These are phyloP conservation scores for Rhizoclosmatium sp. DNA, from an alignment of 192 early-diverging fungal genomes.

Conservation along the genomic window DNA sequence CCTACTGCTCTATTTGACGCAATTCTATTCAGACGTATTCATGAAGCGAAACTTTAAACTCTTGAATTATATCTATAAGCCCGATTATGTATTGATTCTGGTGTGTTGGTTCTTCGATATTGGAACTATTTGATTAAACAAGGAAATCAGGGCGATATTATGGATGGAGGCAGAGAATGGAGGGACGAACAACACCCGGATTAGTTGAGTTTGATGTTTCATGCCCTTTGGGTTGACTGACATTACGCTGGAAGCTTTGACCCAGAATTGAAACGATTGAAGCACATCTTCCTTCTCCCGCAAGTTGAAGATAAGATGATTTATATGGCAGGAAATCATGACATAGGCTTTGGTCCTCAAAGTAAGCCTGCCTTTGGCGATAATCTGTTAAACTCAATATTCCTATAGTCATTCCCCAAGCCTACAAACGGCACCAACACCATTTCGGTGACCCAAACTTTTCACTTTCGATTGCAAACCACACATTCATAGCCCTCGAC, in stretches of 20 bases:
- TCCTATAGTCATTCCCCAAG: constrained; percentile 45
- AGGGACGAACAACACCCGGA: background rate
- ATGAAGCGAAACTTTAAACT: constrained; percentile 80
- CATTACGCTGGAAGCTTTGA: constrained; percentile 50
- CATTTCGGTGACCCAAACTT: constrained; percentile 54
- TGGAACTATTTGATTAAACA: background rate
- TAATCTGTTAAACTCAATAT: background rate
- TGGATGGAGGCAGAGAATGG: constrained; percentile 69
- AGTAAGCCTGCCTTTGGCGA: constrained; percentile 5
- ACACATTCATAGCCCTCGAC: constrained; percentile 78
- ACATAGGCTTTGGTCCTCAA: constrained; percentile 75
- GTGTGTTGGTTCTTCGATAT: background rate
- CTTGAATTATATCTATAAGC: constrained; percentile 62
- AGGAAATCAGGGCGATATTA: constrained; percentile 75
- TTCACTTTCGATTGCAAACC: constrained; percentile 47
- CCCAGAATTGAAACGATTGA: constrained; percentile 62
- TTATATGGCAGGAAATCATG: constrained; percentile 91
- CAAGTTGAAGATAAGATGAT: constrained; percentile 49
- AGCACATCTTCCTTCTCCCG: constrained; percentile 58
- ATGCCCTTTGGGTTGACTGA: background rate
- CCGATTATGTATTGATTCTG: constrained; percentile 74
- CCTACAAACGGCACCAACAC: constrained; percentile 47
- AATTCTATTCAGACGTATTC: constrained; percentile 88
- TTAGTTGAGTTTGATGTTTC: background rate
- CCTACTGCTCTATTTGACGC: constrained; percentile 61